Conservation (phyloP, 2,329 filamentous ascomycete genomes). For the Hypoxylon sp. region DNA sequence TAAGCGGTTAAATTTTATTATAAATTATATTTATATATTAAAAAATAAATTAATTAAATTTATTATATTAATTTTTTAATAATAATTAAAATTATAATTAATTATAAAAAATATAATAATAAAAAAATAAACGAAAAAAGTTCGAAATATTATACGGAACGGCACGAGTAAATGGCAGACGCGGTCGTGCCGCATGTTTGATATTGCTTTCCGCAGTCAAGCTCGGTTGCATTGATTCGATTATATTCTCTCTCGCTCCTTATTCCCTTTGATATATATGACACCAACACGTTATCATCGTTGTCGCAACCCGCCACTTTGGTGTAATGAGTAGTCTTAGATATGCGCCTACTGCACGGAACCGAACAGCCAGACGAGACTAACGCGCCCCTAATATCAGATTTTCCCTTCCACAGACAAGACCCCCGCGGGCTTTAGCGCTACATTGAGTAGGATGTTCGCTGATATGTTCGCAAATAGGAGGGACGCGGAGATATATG, state of each 20-base stretch:
- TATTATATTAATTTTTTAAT: neutral
- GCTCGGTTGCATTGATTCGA: neutral
- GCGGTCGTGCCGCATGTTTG: too few relatives aligned
- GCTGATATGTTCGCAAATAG: neutral
- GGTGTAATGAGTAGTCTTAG: neutral
- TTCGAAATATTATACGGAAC: neutral
- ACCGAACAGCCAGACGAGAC: neutral
- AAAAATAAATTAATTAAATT: constrained; percentile 1
- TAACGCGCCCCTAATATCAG: neutral
- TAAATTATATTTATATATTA: constrained; percentile 4
- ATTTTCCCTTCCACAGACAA: neutral
- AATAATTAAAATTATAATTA: neutral
- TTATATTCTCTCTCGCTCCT: neutral
- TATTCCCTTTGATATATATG: neutral
- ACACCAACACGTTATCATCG: neutral
- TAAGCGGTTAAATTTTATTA: too few relatives aligned
- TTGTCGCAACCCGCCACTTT: neutral
- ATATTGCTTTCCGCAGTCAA: neutral
- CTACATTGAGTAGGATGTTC: neutral
- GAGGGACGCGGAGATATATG: neutral
- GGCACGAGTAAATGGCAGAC: constrained; percentile 6
- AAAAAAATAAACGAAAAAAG: constrained; percentile 1
- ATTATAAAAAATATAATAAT: constrained; percentile 1
- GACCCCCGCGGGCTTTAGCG: neutral
- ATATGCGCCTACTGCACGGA: neutral